Conservation (phyloP, 2,329 filamentous ascomycete species). For the Cladosporium sp. region DNA sequence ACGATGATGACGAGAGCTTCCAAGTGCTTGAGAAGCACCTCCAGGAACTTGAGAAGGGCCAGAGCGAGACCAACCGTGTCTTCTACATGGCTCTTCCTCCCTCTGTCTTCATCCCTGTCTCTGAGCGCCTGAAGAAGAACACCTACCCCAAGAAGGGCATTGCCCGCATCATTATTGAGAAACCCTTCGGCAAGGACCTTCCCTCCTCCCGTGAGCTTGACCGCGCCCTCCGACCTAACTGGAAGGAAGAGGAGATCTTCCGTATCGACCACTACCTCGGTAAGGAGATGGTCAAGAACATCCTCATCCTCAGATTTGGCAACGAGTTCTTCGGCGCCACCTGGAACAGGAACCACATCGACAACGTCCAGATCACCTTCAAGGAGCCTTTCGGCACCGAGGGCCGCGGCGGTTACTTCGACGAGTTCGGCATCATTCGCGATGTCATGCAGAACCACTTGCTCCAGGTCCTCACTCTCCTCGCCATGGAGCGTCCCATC, state of each 20-base stretch:
- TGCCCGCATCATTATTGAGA: conserved; percentile 95
- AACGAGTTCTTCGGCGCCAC: conserved; percentile 98
- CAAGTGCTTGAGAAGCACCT: conserved; percentile 79
- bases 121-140: conserved; percentile 93
- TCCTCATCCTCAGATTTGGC: conserved; percentile 93
- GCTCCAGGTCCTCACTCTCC: conserved; percentile 88
- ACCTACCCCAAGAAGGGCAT: conserved; percentile 91
- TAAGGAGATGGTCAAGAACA: conserved; percentile 99
- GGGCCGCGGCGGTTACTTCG: conserved; percentile 96
- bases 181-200: conserved; percentile 97
- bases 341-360: conserved; percentile 99
- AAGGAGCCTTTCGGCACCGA: conserved; percentile 99
- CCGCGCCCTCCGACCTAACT: conserved; percentile 91
- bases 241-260: conserved; percentile 98
- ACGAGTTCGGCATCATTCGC: conserved; percentile 98
- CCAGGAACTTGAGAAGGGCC: conserved; percentile 75
- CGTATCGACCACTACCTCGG: conserved; percentile 99
- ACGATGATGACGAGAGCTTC: conserved; percentile 96
- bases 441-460: conserved; percentile 99
- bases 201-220: conserved; percentile 91
- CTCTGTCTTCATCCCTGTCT: conserved; percentile 96
- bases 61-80: conserved; percentile 79
- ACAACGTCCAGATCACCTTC: conserved; percentile 98
- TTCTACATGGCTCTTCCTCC: conserved; percentile 99
- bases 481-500: conserved; percentile 97